phyloP scores from a whole-genome alignment of 352 stramenopile species.

The Peronospora destructor region DNA sequence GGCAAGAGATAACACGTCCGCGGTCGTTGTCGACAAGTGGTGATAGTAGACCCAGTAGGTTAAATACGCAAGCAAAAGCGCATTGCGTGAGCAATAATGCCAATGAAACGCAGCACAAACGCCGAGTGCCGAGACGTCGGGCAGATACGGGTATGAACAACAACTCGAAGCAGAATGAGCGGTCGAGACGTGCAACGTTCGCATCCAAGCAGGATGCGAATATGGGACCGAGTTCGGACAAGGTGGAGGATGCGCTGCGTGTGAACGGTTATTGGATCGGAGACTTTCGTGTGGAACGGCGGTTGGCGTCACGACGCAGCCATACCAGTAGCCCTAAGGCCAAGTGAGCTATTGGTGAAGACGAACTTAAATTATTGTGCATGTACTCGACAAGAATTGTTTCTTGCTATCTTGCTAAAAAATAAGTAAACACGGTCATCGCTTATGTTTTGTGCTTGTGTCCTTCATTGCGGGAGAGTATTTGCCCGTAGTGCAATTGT shows the following conservation, averaged over 20 bases:
- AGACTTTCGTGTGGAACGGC: conserved; percentile 51
- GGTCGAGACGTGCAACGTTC: conserved; percentile 25
- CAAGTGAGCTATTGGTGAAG: conserved; percentile 7
- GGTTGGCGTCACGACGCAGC: conserved; percentile 30
- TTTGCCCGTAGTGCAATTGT: conserved; percentile 40
- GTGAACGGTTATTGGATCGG: conserved; percentile 78
- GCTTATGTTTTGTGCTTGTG: conserved; percentile 9
- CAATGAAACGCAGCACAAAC: conserved; percentile 17
- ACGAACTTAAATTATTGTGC: conserved; percentile 32
- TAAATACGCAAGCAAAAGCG: neutral
- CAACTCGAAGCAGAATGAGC: conserved; percentile 13
- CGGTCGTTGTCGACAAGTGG: conserved; percentile 22
- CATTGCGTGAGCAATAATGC: neutral
- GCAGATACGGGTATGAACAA: conserved; percentile 13
- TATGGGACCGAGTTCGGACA: conserved; percentile 27
- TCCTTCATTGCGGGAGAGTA: conserved; percentile 8
- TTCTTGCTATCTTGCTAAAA: conserved; percentile 14
- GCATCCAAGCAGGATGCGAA: conserved; percentile 24
- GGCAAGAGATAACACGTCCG: conserved; percentile 12
- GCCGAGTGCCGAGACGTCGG: conserved; percentile 18
- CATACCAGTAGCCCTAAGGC: conserved; percentile 21
- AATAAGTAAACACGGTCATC: conserved; percentile 7
- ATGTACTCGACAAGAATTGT: conserved; percentile 23
- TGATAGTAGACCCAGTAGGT: conserved; percentile 7
- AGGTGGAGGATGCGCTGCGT: conserved; percentile 48